phyloP scores from a whole-genome alignment of 1,139 yeast genomes.

The Hansenula sp. region DNA sequence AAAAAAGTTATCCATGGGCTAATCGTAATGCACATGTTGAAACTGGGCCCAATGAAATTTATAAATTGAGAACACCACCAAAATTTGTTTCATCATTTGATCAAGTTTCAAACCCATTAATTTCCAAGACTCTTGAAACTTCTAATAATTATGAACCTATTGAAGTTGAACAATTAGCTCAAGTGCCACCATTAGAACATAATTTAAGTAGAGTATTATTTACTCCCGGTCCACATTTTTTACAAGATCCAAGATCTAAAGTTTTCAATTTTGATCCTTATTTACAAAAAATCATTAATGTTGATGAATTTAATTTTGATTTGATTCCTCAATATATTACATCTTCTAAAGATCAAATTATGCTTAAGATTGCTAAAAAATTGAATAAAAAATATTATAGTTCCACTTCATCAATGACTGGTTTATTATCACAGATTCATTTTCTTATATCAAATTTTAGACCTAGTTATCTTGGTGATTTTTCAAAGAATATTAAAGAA shows the following conservation, averaged over 20 bases:
- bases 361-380: conserved; percentile 45
- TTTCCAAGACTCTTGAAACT: background rate
- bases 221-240: conserved; percentile 79
- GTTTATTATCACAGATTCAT: conserved; percentile 71
- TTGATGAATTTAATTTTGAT: conserved; percentile 64
- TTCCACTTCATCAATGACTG: conserved; percentile 88
- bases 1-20: too few species aligned
- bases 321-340: conserved; percentile 56
- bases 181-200: conserved; percentile 51
- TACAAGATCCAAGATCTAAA: conserved; percentile 73
- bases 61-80: too few species aligned
- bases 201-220: conserved; percentile 66
- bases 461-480: conserved; percentile 38
- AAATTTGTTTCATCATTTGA: too few species aligned
- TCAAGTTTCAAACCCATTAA: background rate
- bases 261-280: conserved; percentile 67
- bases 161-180: conserved; percentile 7
- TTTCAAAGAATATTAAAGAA: conserved; percentile 41
- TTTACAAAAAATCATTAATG: conserved; percentile 58
- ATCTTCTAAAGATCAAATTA: conserved; percentile 58
- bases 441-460: conserved; percentile 59
- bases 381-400: conserved; percentile 52
- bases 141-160: conserved; percentile 8
- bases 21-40: too few species aligned
- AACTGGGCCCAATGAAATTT: too few species aligned